Percentiles rank a stretch among this genome's conserved stretches.
These are phyloP conservation scores for Acanthochlamys bracteata DNA, from an alignment of 106 monocot genomes.

Conservation along the genomic window DNA sequence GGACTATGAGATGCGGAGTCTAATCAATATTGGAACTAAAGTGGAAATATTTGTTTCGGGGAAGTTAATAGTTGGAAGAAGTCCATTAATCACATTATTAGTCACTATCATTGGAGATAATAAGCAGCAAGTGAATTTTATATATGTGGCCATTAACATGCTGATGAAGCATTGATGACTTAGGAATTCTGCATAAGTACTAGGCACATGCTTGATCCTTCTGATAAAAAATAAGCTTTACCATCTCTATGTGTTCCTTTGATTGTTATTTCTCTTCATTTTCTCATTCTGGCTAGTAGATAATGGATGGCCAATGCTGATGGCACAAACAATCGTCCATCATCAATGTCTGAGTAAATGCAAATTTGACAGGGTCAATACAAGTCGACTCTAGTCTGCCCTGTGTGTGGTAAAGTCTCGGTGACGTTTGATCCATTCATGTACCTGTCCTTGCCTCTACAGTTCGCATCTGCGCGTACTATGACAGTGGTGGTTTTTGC, in stretches of 20 bases:
- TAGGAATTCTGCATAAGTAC: neutral
- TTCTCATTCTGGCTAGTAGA: conserved; percentile 2
- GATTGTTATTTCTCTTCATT: neutral
- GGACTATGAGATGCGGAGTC: no score
- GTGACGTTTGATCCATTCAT: conserved; percentile 99
- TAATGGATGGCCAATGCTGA: conserved; percentile 13
- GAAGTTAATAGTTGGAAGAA: no score
- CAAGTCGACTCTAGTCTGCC: conserved; percentile 96
- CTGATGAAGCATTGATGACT: no score
- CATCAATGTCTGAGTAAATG: conserved; percentile 21
- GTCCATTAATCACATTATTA: no score
- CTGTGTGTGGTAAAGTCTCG: conserved; percentile 90
- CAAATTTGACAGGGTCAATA: conserved; percentile 83
- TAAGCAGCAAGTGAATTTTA: no score
- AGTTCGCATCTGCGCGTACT: conserved; percentile 67
- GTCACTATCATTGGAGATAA: no score
- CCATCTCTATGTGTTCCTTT: neutral
- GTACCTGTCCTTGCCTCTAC: conserved; percentile 96
- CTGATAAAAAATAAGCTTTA: neutral
- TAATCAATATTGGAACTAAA: no score
- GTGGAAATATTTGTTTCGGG: no score
- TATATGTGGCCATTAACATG: no score
- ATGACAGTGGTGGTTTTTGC: conserved; percentile 75
- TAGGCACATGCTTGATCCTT: neutral
- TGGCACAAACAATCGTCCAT: conserved; percentile 3